These are phyloP conservation scores for Plasmodium fragile DNA, from an alignment of 169 alveolate species.

Conservation along the genomic window DNA sequence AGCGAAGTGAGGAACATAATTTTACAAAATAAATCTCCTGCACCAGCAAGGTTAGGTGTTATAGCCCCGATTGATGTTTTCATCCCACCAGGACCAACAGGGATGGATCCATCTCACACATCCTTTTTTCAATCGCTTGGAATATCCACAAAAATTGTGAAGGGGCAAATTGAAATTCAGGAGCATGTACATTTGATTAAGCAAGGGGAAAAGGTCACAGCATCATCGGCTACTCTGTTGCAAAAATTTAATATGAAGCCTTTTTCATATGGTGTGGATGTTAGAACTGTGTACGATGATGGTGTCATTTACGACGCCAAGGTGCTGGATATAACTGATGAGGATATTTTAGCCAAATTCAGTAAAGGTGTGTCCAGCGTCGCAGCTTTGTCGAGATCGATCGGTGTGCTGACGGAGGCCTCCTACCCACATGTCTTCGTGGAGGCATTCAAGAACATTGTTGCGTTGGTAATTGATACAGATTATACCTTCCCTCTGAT, in stretches of 20 bases:
- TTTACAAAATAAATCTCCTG: slow-evolving; percentile 95
- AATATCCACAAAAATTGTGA: slow-evolving; percentile 98
- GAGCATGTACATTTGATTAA: slow-evolving; percentile 95
- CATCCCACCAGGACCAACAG: slow-evolving; percentile 99
- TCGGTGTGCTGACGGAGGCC: slow-evolving; percentile 95
- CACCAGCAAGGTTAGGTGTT: slow-evolving; percentile 99
- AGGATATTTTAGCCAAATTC: slow-evolving; percentile 91
- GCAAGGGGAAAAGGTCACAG: slow-evolving; percentile 96
- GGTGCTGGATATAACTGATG: slow-evolving; percentile 96
- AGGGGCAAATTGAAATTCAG: slow-evolving; percentile 98
- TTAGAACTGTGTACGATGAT: slow-evolving; percentile 94
- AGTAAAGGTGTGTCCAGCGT: slow-evolving; percentile 90
- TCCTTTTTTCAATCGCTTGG: slow-evolving; percentile 99
- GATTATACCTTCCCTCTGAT: slow-evolving; percentile 96
- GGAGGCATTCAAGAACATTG: slow-evolving; percentile 97
- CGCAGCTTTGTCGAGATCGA: slow-evolving; percentile 95
- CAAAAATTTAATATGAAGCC: slow-evolving; percentile 98
- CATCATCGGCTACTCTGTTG: slow-evolving; percentile 97
- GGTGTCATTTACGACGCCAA: slow-evolving; percentile 96
- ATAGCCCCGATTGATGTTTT: slow-evolving; percentile 97
- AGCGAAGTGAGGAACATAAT: slow-evolving; percentile 93
- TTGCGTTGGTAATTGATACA: slow-evolving; percentile 95
- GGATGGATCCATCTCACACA: slow-evolving; percentile 99
- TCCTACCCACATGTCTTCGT: slow-evolving; percentile 96
- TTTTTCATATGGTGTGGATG: slow-evolving; percentile 96